Evolutionary conservation across 208 protist species (phyloP).

Genomic region (Lotmaria passim): DNA sequence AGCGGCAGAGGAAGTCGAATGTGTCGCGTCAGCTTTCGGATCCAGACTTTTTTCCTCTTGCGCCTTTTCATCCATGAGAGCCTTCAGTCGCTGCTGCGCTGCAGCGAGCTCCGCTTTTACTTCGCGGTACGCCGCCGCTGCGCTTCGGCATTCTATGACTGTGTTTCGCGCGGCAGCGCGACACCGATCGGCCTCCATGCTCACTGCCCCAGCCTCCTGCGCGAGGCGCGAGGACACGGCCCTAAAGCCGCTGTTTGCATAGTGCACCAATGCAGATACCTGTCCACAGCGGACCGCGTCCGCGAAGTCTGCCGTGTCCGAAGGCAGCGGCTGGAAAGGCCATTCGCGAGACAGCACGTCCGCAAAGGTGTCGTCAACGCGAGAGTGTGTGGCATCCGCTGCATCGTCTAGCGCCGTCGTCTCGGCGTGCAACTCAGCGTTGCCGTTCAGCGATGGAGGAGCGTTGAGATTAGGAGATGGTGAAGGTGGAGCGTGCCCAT

Average conservation of each 20-base stretch:
- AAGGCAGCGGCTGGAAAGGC: background rate
- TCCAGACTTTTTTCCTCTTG: background rate
- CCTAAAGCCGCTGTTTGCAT: conserved; percentile 13
- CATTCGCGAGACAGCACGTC: conserved; percentile 11
- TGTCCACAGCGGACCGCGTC: conserved; percentile 10
- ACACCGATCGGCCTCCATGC: conserved; percentile 14
- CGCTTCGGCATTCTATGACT: background rate
- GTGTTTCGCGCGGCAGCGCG: conserved; percentile 9
- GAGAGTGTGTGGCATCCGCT: background rate
- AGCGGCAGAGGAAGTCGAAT: background rate
- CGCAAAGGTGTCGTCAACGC: conserved; percentile 5
- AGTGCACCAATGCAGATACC: conserved; percentile 18
- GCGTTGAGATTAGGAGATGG: too few relatives aligned
- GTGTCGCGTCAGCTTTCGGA: background rate
- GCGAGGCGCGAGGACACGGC: background rate
- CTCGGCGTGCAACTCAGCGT: background rate
- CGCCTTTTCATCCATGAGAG: background rate
- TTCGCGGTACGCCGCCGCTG: background rate
- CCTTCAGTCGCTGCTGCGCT: background rate
- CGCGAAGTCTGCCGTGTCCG: conserved; percentile 2
- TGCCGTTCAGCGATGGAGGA: background rate
- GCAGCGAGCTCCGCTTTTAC: conserved; percentile 2
- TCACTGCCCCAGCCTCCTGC: background rate
- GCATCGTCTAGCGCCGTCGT: background rate
- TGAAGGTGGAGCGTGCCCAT: background rate